phyloP scores from a whole-genome alignment of 108 stramenopile genomes.

The Hondaea fermentalgiana region DNA sequence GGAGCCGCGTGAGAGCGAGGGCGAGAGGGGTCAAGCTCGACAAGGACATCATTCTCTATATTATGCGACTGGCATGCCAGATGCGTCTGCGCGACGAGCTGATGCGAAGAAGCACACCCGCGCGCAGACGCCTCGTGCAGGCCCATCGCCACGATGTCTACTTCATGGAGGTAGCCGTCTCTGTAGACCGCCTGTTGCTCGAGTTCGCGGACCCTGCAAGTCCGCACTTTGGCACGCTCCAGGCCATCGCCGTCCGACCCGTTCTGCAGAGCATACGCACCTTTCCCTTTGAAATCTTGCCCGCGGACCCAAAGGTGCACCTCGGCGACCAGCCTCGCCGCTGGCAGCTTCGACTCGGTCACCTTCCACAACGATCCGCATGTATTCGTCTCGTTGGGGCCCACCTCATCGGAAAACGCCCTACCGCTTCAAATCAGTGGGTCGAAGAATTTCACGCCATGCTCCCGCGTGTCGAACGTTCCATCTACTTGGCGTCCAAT shows the following conservation, averaged over 20 bases:
- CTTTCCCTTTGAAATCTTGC: background rate
- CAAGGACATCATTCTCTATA: background rate
- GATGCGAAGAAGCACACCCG: background rate
- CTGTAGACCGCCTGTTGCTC: background rate
- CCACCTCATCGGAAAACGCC: background rate
- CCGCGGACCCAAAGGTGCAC: background rate
- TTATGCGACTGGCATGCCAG: background rate
- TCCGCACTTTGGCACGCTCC: background rate
- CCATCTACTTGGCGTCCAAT: background rate
- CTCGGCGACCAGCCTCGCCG: background rate
- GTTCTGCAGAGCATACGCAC: background rate
- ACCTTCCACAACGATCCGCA: background rate
- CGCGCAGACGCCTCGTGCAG: background rate
- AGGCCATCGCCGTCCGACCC: background rate
- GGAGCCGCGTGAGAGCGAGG: too few relatives aligned
- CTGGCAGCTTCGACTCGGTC: background rate
- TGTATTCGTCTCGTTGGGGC: background rate
- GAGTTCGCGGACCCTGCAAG: background rate
- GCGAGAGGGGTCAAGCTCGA: background rate
- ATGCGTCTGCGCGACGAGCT: background rate
- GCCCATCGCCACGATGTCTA: background rate
- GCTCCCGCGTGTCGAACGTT: background rate
- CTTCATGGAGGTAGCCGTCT: background rate
- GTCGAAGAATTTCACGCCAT: background rate
- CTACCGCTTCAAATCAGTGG: background rate